Evolutionary conservation across 1,139 yeast genomes (phyloP), one percentile per base, ranked within the genome.

Genomic region (Hansenula lynferdii): DNA sequence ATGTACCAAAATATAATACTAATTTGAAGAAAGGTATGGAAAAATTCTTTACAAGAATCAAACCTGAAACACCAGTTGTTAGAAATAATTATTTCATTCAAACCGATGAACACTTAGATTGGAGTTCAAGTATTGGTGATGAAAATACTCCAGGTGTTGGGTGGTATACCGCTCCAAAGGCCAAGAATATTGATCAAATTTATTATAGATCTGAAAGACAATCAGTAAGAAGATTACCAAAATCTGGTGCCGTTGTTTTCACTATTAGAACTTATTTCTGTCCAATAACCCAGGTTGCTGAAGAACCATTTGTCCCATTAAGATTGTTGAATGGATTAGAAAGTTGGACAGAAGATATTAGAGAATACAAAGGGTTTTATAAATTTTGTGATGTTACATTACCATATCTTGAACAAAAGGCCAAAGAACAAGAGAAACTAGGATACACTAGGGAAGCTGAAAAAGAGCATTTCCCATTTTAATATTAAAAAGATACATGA

Each of bases 41-140:
- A 56, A 72, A 78, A 50, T 83, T 85, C 80, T 80, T 83, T 58
- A 70, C 68, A 22, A 70, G 75, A 50, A 69, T 83, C 69, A 71
- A 74, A 43, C 74, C 79, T 1, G 64, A 67, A 23, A 76, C 71
- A 32, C 76, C 82, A 3, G 90, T 83, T 10, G 86, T 80, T 58
- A 69, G 92, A 47, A 87, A 89, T 18, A 76, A 85, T 30, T 84
- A 87, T 83, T 79, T 80, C 49, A 72, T 84, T 38, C 72, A 85
- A 10, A 80, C 85, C 76, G 90, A 83, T 54, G 78, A 80, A 53
- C 67, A 75, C 45, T 61, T 80, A 43, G 83, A 78, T 22, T 80
- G 86, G 86, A 76, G 72, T 49, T 64, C 83, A 42, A 40, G 43
- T 41, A 49, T 51, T 31, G 44, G 59, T 50, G 34, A 55, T 48